Evolutionary conservation across 75 land plant species (phyloP).

Genomic region (Gnetum montanum): DNA sequence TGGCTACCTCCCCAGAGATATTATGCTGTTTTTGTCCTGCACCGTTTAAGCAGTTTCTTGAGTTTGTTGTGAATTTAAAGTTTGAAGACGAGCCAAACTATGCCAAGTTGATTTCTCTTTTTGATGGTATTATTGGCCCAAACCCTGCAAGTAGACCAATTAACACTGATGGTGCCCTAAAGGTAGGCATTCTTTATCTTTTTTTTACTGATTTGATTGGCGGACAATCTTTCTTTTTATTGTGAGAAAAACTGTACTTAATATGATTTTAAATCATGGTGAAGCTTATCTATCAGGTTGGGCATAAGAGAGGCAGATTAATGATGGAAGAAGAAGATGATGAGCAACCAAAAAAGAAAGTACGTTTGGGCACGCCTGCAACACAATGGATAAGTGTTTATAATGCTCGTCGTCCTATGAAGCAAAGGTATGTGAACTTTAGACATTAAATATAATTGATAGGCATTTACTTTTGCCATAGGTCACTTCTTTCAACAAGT

Average conservation of each 20-base stretch:
- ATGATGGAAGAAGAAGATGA: conserved; percentile 77
- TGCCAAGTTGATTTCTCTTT: conserved; percentile 71
- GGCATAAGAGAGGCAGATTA: conserved; percentile 80
- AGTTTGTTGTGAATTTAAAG: conserved; percentile 91
- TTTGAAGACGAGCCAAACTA: conserved; percentile 98
- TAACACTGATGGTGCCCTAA: conserved; percentile 92
- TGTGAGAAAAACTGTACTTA: background rate
- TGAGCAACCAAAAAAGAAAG: conserved; percentile 82
- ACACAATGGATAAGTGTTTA: conserved; percentile 97
- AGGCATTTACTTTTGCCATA: background rate
- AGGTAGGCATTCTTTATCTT: conserved; percentile 30
- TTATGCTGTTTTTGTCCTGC: conserved; percentile 86
- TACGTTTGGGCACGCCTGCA: conserved; percentile 87
- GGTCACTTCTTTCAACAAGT: background rate
- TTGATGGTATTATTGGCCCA: conserved; percentile 72
- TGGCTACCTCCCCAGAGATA: conserved; percentile 94
- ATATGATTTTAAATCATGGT: conserved; percentile 1
- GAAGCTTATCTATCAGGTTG: conserved; percentile 57
- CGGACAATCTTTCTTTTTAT: background rate
- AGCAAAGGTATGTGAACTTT: conserved; percentile 64
- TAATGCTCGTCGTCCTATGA: conserved; percentile 86
- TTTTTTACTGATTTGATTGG: background rate
- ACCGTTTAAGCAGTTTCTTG: conserved; percentile 83
- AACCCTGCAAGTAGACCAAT: conserved; percentile 88
- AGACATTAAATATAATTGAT: background rate